phyloP scores from a whole-genome alignment of 441 rosid species.

The Raphanus hybrid region DNA sequence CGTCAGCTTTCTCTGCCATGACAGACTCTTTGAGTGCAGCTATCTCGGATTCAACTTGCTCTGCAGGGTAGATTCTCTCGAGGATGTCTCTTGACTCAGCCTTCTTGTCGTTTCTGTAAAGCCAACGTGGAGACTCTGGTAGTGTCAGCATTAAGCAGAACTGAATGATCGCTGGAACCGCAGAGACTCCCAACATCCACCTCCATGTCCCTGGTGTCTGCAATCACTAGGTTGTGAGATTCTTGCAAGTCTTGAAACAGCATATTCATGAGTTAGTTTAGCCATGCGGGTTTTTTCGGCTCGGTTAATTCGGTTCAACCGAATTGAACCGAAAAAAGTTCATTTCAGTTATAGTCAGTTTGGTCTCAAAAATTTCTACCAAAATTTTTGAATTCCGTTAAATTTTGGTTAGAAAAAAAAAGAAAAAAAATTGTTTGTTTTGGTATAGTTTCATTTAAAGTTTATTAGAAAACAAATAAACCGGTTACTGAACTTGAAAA shows the following conservation, averaged over 20 bases:
- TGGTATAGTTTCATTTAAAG: too few relatives aligned
- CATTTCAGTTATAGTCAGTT: too few relatives aligned
- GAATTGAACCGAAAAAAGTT: too few relatives aligned
- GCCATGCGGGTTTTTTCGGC: too few relatives aligned
- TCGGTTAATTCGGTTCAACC: too few relatives aligned
- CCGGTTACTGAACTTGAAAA: not conserved
- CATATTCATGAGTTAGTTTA: too few relatives aligned
- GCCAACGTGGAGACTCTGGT: not conserved
- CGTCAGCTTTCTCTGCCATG: not conserved
- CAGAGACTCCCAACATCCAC: not conserved
- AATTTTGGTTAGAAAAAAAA: too few relatives aligned
- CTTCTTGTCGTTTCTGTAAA: conserved; percentile 1
- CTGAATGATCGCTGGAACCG: not conserved
- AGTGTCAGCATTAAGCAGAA: not conserved
- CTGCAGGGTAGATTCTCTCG: not conserved
- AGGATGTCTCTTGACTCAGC: not conserved
- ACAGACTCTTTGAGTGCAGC: not conserved
- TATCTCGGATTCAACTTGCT: not conserved
- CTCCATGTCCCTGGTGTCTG: not conserved
- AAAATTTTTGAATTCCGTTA: too few relatives aligned
- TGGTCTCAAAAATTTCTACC: too few relatives aligned
- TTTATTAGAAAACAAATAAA: too few relatives aligned
- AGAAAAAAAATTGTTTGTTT: too few relatives aligned
- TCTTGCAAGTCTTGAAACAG: not conserved
- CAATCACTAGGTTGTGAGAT: not conserved